Conservation (phyloP, 1,284 basidiomycete genomes). For the Cutaneotrichosporon dermatis region DNA sequence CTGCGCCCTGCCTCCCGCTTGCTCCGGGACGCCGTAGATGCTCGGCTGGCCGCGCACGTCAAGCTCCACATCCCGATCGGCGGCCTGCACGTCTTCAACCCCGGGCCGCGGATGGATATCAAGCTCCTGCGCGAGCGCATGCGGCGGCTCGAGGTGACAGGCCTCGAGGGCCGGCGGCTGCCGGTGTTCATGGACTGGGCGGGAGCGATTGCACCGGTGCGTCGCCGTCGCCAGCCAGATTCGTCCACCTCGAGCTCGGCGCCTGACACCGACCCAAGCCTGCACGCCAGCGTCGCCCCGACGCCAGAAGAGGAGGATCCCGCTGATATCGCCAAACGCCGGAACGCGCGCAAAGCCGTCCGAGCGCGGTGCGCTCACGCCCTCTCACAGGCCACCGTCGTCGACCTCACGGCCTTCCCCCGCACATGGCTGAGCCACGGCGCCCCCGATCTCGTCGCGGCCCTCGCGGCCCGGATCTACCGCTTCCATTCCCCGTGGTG, state of each 20-base stretch:
- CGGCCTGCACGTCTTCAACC: neutral
- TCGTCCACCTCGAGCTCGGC: too few relatives aligned
- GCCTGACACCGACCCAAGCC: neutral
- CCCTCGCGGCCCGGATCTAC: neutral
- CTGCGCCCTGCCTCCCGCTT: neutral
- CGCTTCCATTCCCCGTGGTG: slow-evolving; percentile 2
- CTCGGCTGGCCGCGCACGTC: slow-evolving; percentile 1
- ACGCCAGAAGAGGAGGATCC: neutral
- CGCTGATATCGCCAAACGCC: neutral
- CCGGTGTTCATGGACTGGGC: slow-evolving; percentile 1
- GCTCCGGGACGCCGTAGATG: neutral
- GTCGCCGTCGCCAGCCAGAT: neutral
- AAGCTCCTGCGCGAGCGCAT: neutral
- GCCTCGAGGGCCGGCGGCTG: neutral
- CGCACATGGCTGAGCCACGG: neutral
- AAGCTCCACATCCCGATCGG: slow-evolving; percentile 1
- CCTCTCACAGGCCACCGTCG: neutral
- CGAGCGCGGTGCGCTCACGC: neutral
- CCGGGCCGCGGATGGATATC: neutral
- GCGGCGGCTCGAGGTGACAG: neutral
- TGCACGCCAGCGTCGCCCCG: neutral
- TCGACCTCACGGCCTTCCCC: neutral
- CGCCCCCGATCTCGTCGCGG: neutral
- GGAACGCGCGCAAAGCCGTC: neutral
- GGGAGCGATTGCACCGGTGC: neutral